Evolutionary conservation across 805 yeast species (phyloP), one percentile per base, ranked within the genome.

Genomic region (Komagataella populi): DNA sequence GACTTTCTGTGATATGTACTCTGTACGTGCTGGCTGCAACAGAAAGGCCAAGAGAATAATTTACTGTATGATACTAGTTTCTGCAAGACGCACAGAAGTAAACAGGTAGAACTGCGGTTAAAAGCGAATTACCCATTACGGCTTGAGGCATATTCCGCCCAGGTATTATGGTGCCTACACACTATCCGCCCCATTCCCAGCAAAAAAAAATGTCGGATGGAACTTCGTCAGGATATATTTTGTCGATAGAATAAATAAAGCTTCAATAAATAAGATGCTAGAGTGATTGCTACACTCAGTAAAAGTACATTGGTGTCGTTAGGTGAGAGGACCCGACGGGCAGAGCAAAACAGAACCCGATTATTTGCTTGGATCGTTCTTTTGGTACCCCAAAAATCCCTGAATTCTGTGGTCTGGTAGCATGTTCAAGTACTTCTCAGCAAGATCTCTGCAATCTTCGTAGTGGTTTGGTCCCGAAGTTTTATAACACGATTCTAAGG

Each of bases 331-430:
- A 10, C 14, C 14, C 14, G 14, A 30, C 39, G 39, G 6, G 39
- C 39, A 17, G 18, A 18, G 14, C 30, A 6, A 44, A 18, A 24
- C 30, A 6, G 20, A n/a, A 43, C 3, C 18, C 17, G 18, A 16
- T 64, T 70, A 84, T 70, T 85, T 84, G 44, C 86, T 72, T 47
- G 91, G 93, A 63, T 86, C 95, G 69, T 86, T 86, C 76, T 87
- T 83, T 71, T 87, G 95, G 70, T 86, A 85, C n/a, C 88, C 91
- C 62, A 81, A 70, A 69, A 75, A 85, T 47, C 95, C 95, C 58
- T 78, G 76, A 54, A 83, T 74, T 58, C 80, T 77, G 58, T 83
- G 77, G 49, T 74, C 68, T 52, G 87, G 90, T 52, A 86, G 71
- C 85, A 87, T 73, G 59, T 83, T 85, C 71, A 87, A 69, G 65